These are phyloP conservation scores for Microcyclospora tardicrescens DNA, from an alignment of 2,329 filamentous ascomycete species.

Conservation along the genomic window DNA sequence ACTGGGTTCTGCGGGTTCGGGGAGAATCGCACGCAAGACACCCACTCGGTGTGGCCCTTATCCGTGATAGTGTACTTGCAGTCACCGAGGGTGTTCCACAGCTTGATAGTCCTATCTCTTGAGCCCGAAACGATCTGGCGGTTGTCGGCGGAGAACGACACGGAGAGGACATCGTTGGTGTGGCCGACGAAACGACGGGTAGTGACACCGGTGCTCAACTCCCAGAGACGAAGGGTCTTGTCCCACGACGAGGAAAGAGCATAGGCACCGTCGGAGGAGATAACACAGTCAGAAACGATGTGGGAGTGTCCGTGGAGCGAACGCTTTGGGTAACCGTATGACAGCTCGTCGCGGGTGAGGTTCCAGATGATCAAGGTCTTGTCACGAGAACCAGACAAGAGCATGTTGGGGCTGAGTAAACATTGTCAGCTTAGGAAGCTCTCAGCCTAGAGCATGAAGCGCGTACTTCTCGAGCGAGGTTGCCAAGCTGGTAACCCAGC, in stretches of 20 bases:
- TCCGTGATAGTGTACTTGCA: constrained; percentile 99
- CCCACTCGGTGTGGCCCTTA: constrained; percentile 99
- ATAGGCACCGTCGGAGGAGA: constrained; percentile 98
- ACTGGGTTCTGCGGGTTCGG: constrained; percentile 99
- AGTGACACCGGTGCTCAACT: constrained; percentile 92
- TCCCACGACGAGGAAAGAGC: constrained; percentile 98
- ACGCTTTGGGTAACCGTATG: constrained; percentile 98
- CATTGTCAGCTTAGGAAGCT: constrained; percentile 3
- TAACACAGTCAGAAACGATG: constrained; percentile 99
- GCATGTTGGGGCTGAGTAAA: constrained; percentile 80
- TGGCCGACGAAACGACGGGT: constrained; percentile 98
- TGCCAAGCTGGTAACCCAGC: constrained; percentile 97
- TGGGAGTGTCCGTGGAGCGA: constrained; percentile 98
- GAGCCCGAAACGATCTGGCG: constrained; percentile 98
- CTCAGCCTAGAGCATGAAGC: constrained; percentile 7
- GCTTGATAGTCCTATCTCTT: constrained; percentile 97
- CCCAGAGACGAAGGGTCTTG: constrained; percentile 99
- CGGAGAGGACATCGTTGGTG: constrained; percentile 98
- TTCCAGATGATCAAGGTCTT: constrained; percentile 99
- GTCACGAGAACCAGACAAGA: constrained; percentile 92
- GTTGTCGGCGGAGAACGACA: constrained; percentile 99
- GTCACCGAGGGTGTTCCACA: constrained; percentile 99
- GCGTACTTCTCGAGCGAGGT: constrained; percentile 97
- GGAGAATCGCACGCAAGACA: constrained; percentile 98
- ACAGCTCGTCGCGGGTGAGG: constrained; percentile 94